Evolutionary conservation across 2,329 filamentous ascomycete genomes (phyloP).

Genomic region (Diaporthe destruens): DNA sequence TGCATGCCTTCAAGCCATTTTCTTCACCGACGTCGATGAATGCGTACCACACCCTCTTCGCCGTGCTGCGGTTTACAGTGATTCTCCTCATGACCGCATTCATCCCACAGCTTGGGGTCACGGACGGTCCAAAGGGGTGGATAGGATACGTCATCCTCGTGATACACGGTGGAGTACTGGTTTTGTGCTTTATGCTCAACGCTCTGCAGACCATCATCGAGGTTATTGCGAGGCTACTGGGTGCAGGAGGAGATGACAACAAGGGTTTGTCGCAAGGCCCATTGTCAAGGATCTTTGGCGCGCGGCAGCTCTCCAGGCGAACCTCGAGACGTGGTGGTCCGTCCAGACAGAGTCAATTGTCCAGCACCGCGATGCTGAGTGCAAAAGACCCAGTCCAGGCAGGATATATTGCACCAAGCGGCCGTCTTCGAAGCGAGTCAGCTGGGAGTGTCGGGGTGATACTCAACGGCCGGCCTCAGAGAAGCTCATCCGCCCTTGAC

Average conservation of each 20-base stretch:
- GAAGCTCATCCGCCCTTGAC: conserved; percentile 69
- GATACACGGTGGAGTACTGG: conserved; percentile 84
- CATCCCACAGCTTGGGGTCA: conserved; percentile 83
- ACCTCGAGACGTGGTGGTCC: conserved; percentile 72
- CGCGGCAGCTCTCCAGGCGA: conserved; percentile 86
- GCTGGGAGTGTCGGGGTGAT: conserved; percentile 69
- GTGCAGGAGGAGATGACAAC: conserved; percentile 82
- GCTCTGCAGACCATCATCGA: conserved; percentile 91
- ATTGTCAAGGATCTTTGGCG: conserved; percentile 89
- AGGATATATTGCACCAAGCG: conserved; percentile 66
- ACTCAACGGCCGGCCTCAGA: conserved; percentile 56
- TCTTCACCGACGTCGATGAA: conserved; percentile 97
- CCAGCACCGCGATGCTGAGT: conserved; percentile 83
- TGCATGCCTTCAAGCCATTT: conserved; percentile 92
- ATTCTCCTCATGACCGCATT: conserved; percentile 86
- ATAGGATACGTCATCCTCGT: conserved; percentile 92
- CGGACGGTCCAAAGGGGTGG: conserved; percentile 88
- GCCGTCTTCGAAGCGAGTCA: conserved; percentile 71
- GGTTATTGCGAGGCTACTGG: conserved; percentile 83
- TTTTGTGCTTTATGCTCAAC: conserved; percentile 95
- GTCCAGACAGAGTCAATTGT: conserved; percentile 84
- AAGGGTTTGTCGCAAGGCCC: conserved; percentile 82
- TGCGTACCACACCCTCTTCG: conserved; percentile 89
- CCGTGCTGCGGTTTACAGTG: conserved; percentile 79
- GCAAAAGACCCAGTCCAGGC: conserved; percentile 74